These are phyloP conservation scores for Trifolium pratense DNA, from an alignment of 306 rosid species.

Conservation along the genomic window DNA sequence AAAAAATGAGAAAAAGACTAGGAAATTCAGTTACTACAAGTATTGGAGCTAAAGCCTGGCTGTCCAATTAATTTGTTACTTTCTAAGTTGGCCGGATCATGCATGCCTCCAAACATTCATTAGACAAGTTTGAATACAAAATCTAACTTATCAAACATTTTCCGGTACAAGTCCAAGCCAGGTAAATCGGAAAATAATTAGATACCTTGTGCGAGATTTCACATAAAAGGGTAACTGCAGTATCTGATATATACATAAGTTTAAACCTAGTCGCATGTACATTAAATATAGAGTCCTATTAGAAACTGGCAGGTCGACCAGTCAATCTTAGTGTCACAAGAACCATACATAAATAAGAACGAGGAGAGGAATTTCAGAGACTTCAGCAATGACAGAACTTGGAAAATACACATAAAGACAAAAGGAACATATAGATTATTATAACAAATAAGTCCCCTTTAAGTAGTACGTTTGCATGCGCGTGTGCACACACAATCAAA, in stretches of 20 bases:
- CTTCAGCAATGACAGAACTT: slow-evolving; percentile 16
- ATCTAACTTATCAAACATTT: slow-evolving; percentile 6
- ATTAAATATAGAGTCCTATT: slow-evolving; percentile 34
- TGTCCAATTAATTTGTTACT: slow-evolving; percentile 23
- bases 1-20: slow-evolving; percentile 17
- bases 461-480: background rate
- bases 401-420: slow-evolving; percentile 29
- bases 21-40: slow-evolving; percentile 30
- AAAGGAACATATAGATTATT: slow-evolving; percentile 20
- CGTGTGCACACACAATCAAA: background rate
- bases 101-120: slow-evolving; percentile 24
- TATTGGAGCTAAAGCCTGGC: slow-evolving; percentile 30
- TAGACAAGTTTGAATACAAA: slow-evolving; percentile 34
- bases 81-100: slow-evolving; percentile 24
- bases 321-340: slow-evolving; percentile 9
- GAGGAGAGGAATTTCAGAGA: slow-evolving; percentile 27
- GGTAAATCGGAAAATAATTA: slow-evolving; percentile 1
- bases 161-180: slow-evolving; percentile 20
- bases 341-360: slow-evolving; percentile 25
- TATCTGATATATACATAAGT: slow-evolving; percentile 28
- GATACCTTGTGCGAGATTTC: slow-evolving; percentile 11
- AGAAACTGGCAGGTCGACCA: slow-evolving; percentile 26
- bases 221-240: slow-evolving; percentile 15
- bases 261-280: slow-evolving; percentile 31
- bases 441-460: background rate